These are phyloP conservation scores for Schizosaccharomyces osmophilus DNA, from an alignment of 805 yeast genomes.

Conservation along the genomic window DNA sequence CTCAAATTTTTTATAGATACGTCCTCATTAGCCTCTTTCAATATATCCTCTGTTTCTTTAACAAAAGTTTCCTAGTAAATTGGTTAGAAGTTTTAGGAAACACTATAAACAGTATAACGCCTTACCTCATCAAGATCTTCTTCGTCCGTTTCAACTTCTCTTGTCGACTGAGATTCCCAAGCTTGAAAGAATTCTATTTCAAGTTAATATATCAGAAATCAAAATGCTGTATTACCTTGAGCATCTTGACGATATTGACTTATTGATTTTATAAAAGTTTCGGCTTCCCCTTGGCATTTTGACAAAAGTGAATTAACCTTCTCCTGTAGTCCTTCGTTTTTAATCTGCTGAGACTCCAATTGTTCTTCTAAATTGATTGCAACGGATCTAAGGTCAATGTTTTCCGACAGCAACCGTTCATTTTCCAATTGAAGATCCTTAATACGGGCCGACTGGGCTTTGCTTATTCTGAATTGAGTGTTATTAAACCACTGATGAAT, in stretches of 20 bases:
- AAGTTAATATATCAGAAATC: neutral
- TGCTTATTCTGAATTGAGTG: neutral
- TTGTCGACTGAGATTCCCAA: neutral
- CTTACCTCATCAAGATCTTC: neutral
- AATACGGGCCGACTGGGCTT: neutral
- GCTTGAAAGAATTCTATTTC: neutral
- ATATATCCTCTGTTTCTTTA: neutral
- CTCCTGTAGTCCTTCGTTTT: neutral
- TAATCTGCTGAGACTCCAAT: neutral
- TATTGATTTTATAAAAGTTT: neutral
- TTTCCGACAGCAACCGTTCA: conserved; percentile 1
- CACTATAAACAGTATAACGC: neutral
- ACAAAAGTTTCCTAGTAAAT: neutral
- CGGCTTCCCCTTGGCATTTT: neutral
- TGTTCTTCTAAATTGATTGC: neutral
- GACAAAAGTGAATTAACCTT: neutral
- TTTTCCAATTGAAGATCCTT: neutral
- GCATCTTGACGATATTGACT: neutral
- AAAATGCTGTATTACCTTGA: neutral
- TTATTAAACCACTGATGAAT: neutral
- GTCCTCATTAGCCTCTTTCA: neutral
- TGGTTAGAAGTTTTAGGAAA: neutral
- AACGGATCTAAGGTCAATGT: neutral
- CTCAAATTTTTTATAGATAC: neutral
- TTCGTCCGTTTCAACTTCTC: neutral